Percentiles rank a stretch among this genome's conserved stretches.
Evolutionary conservation across 495 filamentous ascomycete genomes (phyloP).

Genomic region (Aspergillus mulundensis): DNA sequence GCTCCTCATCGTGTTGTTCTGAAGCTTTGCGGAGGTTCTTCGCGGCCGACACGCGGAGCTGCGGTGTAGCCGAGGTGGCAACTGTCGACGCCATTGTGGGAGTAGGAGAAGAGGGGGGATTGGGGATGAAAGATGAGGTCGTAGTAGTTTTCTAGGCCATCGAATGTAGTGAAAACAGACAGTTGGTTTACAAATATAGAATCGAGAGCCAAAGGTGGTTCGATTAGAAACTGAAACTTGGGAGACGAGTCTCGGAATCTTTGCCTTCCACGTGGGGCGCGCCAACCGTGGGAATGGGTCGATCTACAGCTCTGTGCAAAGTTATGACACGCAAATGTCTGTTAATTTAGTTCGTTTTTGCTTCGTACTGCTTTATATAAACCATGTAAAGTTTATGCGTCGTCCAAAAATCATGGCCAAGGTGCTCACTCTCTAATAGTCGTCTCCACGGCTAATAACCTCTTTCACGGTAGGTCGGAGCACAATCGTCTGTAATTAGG

Average conservation of each 20-base stretch:
- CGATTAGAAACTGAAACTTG: conserved; percentile 11
- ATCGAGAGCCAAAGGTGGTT: background rate
- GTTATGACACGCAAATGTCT: background rate
- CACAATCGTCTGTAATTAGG: conserved; percentile 65
- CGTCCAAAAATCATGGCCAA: background rate
- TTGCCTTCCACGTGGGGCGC: conserved; percentile 41
- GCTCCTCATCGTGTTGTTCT: conserved; percentile 16
- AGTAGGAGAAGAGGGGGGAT: background rate
- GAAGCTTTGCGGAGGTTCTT: conserved; percentile 20
- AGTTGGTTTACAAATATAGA: conserved; percentile 17
- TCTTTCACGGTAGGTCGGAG: conserved; percentile 87
- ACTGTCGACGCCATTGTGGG: conserved; percentile 31
- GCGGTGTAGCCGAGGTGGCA: conserved; percentile 32
- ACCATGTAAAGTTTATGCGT: conserved; percentile 12
- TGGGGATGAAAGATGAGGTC: background rate
- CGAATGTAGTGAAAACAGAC: conserved; percentile 16
- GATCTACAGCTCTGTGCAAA: conserved; percentile 4
- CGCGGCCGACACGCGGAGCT: conserved; percentile 36
- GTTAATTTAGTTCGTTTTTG: conserved; percentile 2
- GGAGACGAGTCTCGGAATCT: conserved; percentile 18
- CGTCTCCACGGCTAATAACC: conserved; percentile 86
- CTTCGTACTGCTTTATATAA: background rate
- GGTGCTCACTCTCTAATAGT: conserved; percentile 56
- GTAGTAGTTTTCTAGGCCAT: conserved; percentile 20
- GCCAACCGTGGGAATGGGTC: conserved; percentile 24